phyloP scores from a whole-genome alignment of 495 filamentous ascomycete genomes.

The Staphylotrichum longicolle region DNA sequence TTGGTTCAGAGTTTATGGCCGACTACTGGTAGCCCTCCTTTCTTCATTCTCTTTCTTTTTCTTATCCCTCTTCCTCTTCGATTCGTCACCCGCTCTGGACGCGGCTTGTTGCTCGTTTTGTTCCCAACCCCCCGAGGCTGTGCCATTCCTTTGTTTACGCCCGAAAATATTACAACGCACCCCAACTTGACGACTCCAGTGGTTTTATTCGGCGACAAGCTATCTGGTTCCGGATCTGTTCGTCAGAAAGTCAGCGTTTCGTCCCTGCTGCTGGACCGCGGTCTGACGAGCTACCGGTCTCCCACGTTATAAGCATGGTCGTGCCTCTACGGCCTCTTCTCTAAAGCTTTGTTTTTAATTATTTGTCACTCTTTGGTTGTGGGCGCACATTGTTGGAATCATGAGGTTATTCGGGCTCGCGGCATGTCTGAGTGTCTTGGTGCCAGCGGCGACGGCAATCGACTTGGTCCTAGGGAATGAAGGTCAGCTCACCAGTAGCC shows the following conservation, averaged over 20 bases:
- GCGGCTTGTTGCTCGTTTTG: conserved; percentile 19
- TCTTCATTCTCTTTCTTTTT: conserved; percentile 20
- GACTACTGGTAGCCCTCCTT: background rate
- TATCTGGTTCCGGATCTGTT: too few relatives aligned
- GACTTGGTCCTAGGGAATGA: conserved; percentile 29
- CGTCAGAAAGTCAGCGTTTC: too few relatives aligned
- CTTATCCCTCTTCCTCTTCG: conserved; percentile 16
- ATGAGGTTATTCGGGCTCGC: conserved; percentile 29
- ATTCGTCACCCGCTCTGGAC: conserved; percentile 19
- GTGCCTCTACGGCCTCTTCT: background rate
- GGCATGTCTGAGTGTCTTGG: conserved; percentile 27
- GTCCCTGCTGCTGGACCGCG: background rate
- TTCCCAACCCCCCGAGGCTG: conserved; percentile 7
- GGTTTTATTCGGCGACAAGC: too few relatives aligned
- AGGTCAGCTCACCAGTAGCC: conserved; percentile 21
- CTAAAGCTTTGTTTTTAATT: conserved; percentile 3
- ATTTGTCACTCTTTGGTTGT: conserved; percentile 3
- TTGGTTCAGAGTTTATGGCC: too few relatives aligned
- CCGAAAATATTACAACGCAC: background rate
- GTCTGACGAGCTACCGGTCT: background rate
- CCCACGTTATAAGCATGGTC: background rate
- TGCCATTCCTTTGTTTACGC: conserved; percentile 3
- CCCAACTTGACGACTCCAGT: background rate
- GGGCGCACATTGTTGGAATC: conserved; percentile 7
- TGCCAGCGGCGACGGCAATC: conserved; percentile 28